phyloP scores from a whole-genome alignment of 2,329 filamentous ascomycete genomes.

The Eurotiales sp. region DNA sequence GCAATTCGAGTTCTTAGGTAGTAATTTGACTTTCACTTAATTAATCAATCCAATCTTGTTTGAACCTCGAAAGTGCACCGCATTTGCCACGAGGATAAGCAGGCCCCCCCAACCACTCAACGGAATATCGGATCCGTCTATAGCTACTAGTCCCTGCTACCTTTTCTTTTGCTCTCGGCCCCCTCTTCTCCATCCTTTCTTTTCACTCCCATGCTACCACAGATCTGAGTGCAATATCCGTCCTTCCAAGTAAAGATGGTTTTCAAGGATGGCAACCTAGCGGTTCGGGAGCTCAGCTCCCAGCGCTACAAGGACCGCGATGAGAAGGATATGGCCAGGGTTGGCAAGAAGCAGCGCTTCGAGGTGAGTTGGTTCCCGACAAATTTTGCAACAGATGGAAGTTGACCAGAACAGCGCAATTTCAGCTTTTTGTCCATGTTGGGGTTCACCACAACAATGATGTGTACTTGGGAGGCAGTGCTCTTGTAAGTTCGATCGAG shows the following conservation, averaged over 20 bases:
- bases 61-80: no score
- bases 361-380: neutral
- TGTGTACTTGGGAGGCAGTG: slow-evolving; percentile 40
- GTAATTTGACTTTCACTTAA: neutral
- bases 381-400: no score
- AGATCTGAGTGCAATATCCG: no score
- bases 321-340: neutral
- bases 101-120: no score
- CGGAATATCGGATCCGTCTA: no score
- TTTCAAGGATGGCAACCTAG: neutral
- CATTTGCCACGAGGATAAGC: no score
- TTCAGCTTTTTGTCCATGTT: slow-evolving; percentile 39
- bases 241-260: no score
- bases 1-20: neutral
- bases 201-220: no score
- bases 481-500: slow-evolving; percentile 26
- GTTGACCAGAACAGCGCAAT: slow-evolving; percentile 28
- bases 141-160: no score
- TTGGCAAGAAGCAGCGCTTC: neutral
- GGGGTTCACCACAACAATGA: slow-evolving; percentile 39
- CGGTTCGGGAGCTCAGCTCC: neutral
- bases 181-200: no score
- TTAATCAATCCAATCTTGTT: neutral
- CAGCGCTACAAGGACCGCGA: neutral
- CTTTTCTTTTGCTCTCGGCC: no score